phyloP scores from a whole-genome alignment of 257 asterid species.

The Solanum ossicruentum region DNA sequence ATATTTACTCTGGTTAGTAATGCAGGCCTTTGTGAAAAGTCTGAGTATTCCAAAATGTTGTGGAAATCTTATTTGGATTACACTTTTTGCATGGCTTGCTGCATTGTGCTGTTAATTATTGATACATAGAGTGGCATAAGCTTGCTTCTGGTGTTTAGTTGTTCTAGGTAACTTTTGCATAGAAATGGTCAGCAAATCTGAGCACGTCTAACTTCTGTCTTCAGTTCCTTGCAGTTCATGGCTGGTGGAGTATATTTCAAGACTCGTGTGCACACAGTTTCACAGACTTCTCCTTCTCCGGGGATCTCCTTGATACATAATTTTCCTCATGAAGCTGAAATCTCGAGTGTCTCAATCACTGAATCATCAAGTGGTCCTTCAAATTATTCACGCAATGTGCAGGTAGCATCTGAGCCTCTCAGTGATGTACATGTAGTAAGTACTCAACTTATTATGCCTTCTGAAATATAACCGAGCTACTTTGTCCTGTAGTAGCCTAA shows the following conservation, averaged over 20 bases:
- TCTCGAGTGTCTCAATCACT: conserved; percentile 8
- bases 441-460: background rate
- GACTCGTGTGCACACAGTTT: conserved; percentile 14
- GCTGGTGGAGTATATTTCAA: conserved; percentile 14
- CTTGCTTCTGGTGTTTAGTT: background rate
- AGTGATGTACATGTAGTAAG: conserved; percentile 37
- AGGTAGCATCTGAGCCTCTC: conserved; percentile 7
- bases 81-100: background rate
- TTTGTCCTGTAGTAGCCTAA: background rate
- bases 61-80: background rate
- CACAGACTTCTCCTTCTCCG: conserved; percentile 22
- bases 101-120: background rate
- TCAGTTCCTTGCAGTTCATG: background rate
- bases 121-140: background rate
- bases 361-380: conserved; percentile 3
- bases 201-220: background rate
- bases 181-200: background rate
- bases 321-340: conserved; percentile 17
- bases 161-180: background rate
- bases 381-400: conserved; percentile 4
- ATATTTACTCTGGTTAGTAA: background rate
- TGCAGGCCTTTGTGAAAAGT: background rate
- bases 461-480: background rate
- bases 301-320: conserved; percentile 25
- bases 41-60: background rate